phyloP scores from a whole-genome alignment of 176 grass and related monocot species.

The Alloteropsis semialata region DNA sequence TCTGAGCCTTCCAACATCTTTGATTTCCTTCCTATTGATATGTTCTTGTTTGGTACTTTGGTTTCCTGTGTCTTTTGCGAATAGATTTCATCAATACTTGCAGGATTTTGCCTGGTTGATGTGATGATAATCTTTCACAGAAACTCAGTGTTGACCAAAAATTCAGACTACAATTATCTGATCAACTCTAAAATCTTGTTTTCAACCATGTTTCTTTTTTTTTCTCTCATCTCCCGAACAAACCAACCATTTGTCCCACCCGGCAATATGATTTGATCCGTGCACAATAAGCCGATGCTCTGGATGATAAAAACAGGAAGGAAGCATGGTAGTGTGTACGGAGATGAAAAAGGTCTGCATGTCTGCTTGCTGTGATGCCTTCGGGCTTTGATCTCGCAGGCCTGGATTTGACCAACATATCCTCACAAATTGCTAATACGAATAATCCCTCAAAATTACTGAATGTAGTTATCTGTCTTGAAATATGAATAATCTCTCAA shows the following conservation, averaged over 20 bases:
- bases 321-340: slow-evolving; percentile 73
- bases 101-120: slow-evolving; percentile 22
- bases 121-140: slow-evolving; percentile 49
- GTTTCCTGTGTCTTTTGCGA: background rate
- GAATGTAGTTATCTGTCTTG: no score
- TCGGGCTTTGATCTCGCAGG: slow-evolving; percentile 57
- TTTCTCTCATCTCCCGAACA: no score
- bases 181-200: slow-evolving; percentile 16
- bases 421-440: background rate
- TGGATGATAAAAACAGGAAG: slow-evolving; percentile 42
- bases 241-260: no score
- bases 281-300: slow-evolving; percentile 79
- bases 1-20: slow-evolving; percentile 50
- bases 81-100: rapidly evolving
- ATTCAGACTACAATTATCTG: slow-evolving; percentile 84
- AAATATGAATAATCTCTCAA: no score
- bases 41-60: background rate
- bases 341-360: slow-evolving; percentile 50
- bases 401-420: slow-evolving; percentile 47
- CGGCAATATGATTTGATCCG: background rate
- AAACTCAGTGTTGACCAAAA: slow-evolving; percentile 38
- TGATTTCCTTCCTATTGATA: background rate
- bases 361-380: slow-evolving; percentile 73
- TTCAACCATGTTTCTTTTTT: background rate
- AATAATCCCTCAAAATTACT: no score